A percentile compares a stretch with the other conserved stretches of the same genome.
Conservation (phyloP, 75 land plant genomes). For the Adiantum capillusveneris region DNA sequence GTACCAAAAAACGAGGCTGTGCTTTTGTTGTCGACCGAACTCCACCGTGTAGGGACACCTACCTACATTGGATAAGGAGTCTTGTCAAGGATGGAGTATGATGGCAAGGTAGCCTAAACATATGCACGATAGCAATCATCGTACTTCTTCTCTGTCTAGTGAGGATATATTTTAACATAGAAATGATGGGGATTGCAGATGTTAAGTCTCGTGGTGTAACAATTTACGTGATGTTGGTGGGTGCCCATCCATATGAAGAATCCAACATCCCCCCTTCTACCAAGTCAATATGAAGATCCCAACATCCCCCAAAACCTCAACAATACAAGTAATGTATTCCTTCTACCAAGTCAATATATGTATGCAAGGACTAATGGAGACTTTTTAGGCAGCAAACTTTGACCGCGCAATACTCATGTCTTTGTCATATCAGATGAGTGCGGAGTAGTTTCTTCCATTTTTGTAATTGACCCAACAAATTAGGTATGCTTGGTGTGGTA, state of each 20-base stretch:
- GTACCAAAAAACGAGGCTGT: background rate
- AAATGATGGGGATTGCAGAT: constrained; percentile 61
- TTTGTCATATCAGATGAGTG: constrained; percentile 32
- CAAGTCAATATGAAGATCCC: constrained; percentile 91
- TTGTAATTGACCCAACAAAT: constrained; percentile 40
- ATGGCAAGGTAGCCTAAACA: constrained; percentile 35
- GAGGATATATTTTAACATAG: background rate
- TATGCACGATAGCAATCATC: too few relatives aligned
- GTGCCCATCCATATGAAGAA: constrained; percentile 89
- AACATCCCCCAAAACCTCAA: constrained; percentile 76
- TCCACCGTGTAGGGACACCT: constrained; percentile 62
- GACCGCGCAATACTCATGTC: too few relatives aligned
- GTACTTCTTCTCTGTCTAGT: too few relatives aligned
- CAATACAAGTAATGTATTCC: constrained; percentile 73
- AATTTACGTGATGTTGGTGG: constrained; percentile 85
- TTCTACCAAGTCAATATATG: too few relatives aligned
- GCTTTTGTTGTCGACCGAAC: constrained; percentile 42
- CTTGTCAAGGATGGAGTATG: constrained; percentile 38
- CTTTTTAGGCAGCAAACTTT: too few relatives aligned
- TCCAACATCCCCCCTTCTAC: too few relatives aligned
- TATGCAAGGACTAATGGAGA: too few relatives aligned
- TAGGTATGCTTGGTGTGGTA: constrained; percentile 18
- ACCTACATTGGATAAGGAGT: constrained; percentile 71
- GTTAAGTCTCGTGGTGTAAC: constrained; percentile 96
- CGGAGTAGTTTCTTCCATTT: constrained; percentile 27